phyloP scores from a whole-genome alignment of 768 basidiomycete species.

The Serendipita sp. region DNA sequence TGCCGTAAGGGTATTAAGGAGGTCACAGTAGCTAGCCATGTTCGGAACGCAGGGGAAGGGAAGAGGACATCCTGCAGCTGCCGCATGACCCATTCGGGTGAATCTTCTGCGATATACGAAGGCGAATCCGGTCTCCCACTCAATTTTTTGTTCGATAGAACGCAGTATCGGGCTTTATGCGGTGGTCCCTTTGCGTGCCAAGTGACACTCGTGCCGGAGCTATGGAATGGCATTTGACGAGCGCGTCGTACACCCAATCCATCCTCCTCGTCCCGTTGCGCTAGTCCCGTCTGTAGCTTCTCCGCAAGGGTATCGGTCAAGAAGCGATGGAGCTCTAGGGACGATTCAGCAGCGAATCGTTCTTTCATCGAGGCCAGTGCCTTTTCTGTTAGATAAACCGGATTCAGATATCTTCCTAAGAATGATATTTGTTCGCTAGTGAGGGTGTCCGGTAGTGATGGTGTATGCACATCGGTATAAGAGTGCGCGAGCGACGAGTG shows the following conservation, averaged over 20 bases:
- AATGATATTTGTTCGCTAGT: slow-evolving; percentile 46
- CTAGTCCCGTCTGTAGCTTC: slow-evolving; percentile 46
- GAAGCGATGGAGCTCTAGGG: slow-evolving; percentile 78
- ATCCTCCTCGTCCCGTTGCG: slow-evolving; percentile 46
- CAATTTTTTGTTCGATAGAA: slow-evolving; percentile 31
- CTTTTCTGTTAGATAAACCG: slow-evolving; percentile 70
- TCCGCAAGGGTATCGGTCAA: slow-evolving; percentile 51
- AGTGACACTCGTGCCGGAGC: slow-evolving; percentile 33
- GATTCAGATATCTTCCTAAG: slow-evolving; percentile 74
- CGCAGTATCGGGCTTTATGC: slow-evolving; percentile 86
- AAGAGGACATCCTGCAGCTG: slow-evolving; percentile 63
- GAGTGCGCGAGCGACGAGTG: slow-evolving; percentile 21
- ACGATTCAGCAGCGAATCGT: slow-evolving; percentile 75
- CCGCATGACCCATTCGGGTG: slow-evolving; percentile 30
- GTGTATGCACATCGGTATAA: slow-evolving; percentile 28
- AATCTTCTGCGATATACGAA: slow-evolving; percentile 29
- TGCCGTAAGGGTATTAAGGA: slow-evolving; percentile 55
- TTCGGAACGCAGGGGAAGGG: slow-evolving; percentile 65
- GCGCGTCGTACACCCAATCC: slow-evolving; percentile 36
- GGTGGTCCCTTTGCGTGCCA: slow-evolving; percentile 79
- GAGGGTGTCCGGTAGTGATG: slow-evolving; percentile 35
- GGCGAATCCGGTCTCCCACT: slow-evolving; percentile 35
- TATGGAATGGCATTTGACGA: slow-evolving; percentile 46
- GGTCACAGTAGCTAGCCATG: slow-evolving; percentile 70
- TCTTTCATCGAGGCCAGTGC: slow-evolving; percentile 64